Conservation (phyloP, 257 asterid species). For the Plectranthus barbatus region DNA sequence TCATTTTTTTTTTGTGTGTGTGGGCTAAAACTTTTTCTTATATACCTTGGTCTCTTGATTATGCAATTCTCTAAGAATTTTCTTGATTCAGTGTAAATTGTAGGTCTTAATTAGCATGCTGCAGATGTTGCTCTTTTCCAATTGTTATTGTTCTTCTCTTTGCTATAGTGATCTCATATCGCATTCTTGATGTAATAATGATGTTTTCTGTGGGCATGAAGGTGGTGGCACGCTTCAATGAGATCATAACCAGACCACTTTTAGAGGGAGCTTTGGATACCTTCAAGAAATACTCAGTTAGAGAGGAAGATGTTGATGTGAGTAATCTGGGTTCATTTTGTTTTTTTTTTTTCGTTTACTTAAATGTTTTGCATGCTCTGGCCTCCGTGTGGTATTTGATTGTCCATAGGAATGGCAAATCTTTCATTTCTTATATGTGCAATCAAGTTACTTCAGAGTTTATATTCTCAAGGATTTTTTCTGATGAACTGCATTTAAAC, state of each 20-base stretch:
- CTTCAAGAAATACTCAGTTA: conserved; percentile 72
- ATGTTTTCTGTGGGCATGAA: conserved; percentile 18
- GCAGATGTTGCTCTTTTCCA: background rate
- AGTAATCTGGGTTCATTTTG: conserved; percentile 15
- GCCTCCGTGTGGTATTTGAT: background rate
- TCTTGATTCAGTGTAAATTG: background rate
- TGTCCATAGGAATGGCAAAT: background rate
- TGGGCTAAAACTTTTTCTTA: too few relatives aligned
- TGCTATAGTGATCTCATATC: background rate
- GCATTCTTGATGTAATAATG: background rate
- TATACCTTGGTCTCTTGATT: background rate
- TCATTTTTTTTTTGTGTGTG: background rate
- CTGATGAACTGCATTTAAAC: background rate
- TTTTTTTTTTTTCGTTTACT: background rate
- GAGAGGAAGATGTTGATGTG: conserved; percentile 84
- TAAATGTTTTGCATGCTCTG: background rate
- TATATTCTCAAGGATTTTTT: too few relatives aligned
- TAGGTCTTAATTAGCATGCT: background rate
- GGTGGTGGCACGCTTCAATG: conserved; percentile 98
- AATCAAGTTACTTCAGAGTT: background rate
- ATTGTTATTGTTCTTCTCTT: background rate
- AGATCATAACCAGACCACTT: conserved; percentile 73
- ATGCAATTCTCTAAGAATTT: background rate
- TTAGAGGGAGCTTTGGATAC: conserved; percentile 92
- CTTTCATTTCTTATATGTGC: background rate